A percentile compares a stretch with the other conserved stretches of the same genome.
Evolutionary conservation across 495 filamentous ascomycete genomes (phyloP).

Genomic region (Penicillium silybi): DNA sequence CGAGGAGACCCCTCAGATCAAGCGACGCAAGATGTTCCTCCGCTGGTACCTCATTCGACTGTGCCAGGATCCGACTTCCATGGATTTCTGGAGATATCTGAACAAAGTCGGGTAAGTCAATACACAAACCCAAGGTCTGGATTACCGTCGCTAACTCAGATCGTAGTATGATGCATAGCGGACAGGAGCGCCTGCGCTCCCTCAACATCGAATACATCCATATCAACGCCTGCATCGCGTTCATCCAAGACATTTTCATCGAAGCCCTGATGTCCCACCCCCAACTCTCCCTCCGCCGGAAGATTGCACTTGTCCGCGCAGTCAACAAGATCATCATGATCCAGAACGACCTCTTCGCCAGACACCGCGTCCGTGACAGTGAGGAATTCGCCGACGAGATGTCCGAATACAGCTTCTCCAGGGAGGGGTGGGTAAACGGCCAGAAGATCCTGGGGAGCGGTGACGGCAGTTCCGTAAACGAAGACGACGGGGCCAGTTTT

Average conservation of each 20-base stretch:
- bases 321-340: constrained; percentile 64
- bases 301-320: constrained; percentile 65
- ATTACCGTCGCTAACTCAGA: background rate
- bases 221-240: constrained; percentile 62
- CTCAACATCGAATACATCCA: constrained; percentile 76
- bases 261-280: constrained; percentile 72
- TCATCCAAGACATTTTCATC: constrained; percentile 69
- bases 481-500: constrained; percentile 36
- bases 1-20: constrained; percentile 65
- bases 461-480: constrained; percentile 25
- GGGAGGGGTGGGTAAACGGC: constrained; percentile 58
- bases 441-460: constrained; percentile 45
- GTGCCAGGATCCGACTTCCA: constrained; percentile 64
- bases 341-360: constrained; percentile 75
- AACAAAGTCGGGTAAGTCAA: constrained; percentile 64
- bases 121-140: background rate
- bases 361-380: constrained; percentile 68
- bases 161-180: constrained; percentile 65
- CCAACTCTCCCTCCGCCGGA: constrained; percentile 55
- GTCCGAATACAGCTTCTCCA: constrained; percentile 44
- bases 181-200: constrained; percentile 57
- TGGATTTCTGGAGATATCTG: constrained; percentile 75
- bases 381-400: constrained; percentile 64
- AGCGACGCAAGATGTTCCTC: constrained; percentile 73
- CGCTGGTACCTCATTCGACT: constrained; percentile 65